A percentile compares a stretch with the other conserved stretches of the same genome.
Conservation (phyloP, 2,329 filamentous ascomycete genomes). For the Sporothrix globosa region DNA sequence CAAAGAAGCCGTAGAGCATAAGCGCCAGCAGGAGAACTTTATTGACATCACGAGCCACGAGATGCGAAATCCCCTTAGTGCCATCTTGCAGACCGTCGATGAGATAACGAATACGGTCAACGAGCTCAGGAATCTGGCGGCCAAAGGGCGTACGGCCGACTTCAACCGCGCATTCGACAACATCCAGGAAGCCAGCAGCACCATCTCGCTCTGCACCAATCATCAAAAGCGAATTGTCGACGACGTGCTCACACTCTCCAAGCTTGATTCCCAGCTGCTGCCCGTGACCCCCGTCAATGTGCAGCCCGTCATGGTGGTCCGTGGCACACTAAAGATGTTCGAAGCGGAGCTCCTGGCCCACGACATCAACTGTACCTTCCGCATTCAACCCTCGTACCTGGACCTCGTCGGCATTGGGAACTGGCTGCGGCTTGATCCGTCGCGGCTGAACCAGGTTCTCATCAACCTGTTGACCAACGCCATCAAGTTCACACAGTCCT, state of each 20-base stretch:
- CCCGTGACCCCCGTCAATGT: slow-evolving; percentile 71
- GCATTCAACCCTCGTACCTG: slow-evolving; percentile 68
- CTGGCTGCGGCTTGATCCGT: slow-evolving; percentile 76
- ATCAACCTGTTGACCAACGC: slow-evolving; percentile 75
- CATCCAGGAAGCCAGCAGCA: slow-evolving; percentile 75
- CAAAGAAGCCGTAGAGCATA: slow-evolving; percentile 79
- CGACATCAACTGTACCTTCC: slow-evolving; percentile 71
- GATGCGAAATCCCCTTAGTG: slow-evolving; percentile 75
- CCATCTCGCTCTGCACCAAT: slow-evolving; percentile 76
- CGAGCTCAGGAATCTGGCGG: slow-evolving; percentile 44
- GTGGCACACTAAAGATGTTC: slow-evolving; percentile 74
- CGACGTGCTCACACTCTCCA: slow-evolving; percentile 71
- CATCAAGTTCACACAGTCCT: slow-evolving; percentile 66
- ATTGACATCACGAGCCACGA: slow-evolving; percentile 76
- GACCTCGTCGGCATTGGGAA: slow-evolving; percentile 60
- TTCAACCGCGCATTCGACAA: slow-evolving; percentile 53
- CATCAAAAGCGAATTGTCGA: slow-evolving; percentile 79
- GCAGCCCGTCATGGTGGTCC: slow-evolving; percentile 66
- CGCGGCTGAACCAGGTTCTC: slow-evolving; percentile 70
- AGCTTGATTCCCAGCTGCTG: slow-evolving; percentile 74
- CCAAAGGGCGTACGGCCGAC: neutral
- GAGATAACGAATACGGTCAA: slow-evolving; percentile 63
- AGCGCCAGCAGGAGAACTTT: slow-evolving; percentile 71
- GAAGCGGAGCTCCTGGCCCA: slow-evolving; percentile 73
- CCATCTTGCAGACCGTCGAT: slow-evolving; percentile 75